Conservation (phyloP, 257 asterid genomes). For the Oldenlandia corymbosa region DNA sequence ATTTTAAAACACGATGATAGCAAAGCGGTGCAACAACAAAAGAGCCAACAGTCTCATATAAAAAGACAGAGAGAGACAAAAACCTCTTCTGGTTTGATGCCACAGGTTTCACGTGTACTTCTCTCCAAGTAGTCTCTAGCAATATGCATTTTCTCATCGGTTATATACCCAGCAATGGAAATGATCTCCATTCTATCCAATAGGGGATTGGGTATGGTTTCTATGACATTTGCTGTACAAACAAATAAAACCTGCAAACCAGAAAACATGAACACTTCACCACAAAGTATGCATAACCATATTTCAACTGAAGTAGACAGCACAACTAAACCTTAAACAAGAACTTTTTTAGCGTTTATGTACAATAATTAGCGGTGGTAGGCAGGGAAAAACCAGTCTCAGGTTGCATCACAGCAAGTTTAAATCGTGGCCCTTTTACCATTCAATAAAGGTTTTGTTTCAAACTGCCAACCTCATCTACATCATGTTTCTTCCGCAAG, state of each 20-base stretch:
- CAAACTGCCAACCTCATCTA: no score
- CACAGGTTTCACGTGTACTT: slow-evolving; percentile 86
- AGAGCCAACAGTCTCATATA: not conserved
- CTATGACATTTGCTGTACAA: slow-evolving; percentile 92
- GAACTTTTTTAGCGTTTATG: no score
- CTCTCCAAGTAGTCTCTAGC: slow-evolving; percentile 96
- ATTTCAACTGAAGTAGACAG: not conserved
- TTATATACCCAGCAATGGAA: slow-evolving; percentile 90
- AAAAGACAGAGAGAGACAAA: slow-evolving; percentile 8
- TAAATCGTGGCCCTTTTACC: no score
- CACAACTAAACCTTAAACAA: not conserved
- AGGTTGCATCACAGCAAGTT: no score
- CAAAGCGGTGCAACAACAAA: not conserved
- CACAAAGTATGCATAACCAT: no score
- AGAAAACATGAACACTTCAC: not conserved
- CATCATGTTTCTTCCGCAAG: no score
- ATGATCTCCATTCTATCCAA: slow-evolving; percentile 98
- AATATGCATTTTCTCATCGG: slow-evolving; percentile 97
- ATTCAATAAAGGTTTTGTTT: no score
- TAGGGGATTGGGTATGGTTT: slow-evolving; percentile 85
- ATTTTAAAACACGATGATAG: not conserved
- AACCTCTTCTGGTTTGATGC: slow-evolving; percentile 93
- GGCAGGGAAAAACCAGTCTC: no score
- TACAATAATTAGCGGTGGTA: no score
- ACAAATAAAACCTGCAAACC: slow-evolving; percentile 82